Evolutionary conservation across 1,139 yeast species (phyloP).

Genomic region (Taphrina betulina): DNA sequence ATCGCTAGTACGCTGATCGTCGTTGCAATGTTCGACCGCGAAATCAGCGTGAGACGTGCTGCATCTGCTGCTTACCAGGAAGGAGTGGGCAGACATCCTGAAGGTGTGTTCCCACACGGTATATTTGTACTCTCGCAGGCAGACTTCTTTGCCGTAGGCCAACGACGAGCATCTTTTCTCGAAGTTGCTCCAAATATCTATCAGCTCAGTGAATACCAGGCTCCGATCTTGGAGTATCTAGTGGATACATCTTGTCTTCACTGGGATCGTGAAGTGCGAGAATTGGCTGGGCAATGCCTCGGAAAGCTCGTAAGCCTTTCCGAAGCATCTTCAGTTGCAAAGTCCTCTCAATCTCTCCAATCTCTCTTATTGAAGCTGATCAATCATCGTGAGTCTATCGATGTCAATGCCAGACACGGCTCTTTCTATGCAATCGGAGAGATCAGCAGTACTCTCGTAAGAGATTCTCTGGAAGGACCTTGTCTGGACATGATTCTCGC

Average conservation of each 20-base stretch:
- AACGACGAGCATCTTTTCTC: constrained; percentile 47
- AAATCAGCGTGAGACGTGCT: constrained; percentile 72
- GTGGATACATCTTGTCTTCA: constrained; percentile 43
- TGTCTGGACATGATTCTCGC: not conserved
- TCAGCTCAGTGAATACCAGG: constrained; percentile 2
- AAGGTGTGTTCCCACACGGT: constrained; percentile 41
- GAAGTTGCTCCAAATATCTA: constrained; percentile 45
- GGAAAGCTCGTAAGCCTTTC: constrained; percentile 5
- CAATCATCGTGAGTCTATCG: not conserved
- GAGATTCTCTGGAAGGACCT: too few relatives aligned
- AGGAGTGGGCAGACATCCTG: constrained; percentile 67
- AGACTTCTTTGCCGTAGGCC: constrained; percentile 52
- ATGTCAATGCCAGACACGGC: constrained; percentile 20
- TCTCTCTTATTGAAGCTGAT: not conserved
- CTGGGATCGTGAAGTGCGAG: constrained; percentile 48
- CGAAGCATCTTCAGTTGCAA: not conserved
- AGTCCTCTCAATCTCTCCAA: not conserved
- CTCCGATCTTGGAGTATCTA: constrained; percentile 46
- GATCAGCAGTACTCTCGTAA: not conserved
- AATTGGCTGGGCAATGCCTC: constrained; percentile 44
- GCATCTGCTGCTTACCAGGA: constrained; percentile 87
- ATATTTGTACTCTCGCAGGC: constrained; percentile 61
- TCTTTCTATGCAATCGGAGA: constrained; percentile 8
- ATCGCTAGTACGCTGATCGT: constrained; percentile 46
- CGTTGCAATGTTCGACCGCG: constrained; percentile 64